These are phyloP conservation scores for Mycena metata DNA, from an alignment of 768 basidiomycete species.

Conservation along the genomic window DNA sequence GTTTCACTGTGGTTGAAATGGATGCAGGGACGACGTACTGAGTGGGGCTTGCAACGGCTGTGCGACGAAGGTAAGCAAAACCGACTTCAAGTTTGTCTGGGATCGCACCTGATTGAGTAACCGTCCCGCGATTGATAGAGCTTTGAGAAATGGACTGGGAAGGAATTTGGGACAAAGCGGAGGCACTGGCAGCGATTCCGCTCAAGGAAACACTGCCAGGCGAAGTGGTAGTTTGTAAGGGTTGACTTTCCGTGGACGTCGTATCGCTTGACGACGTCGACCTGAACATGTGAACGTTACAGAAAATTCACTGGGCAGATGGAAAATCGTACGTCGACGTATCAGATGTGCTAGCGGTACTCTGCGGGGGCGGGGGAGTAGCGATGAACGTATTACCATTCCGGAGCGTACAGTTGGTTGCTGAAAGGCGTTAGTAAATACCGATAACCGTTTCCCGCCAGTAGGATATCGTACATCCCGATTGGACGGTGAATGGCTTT, in stretches of 20 bases:
- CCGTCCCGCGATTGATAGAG: no score
- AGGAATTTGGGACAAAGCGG: neutral
- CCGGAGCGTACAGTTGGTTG: constrained; percentile 10
- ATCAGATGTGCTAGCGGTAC: neutral
- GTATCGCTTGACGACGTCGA: no score
- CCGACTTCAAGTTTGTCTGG: neutral
- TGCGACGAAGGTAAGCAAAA: no score
- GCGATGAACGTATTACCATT: neutral
- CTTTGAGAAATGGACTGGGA: neutral
- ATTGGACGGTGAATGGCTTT: constrained; percentile 6
- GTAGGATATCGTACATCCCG: constrained; percentile 6
- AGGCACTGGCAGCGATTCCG: neutral
- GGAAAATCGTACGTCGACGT: no score
- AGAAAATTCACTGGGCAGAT: no score
- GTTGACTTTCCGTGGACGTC: no score
- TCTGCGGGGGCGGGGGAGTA: neutral
- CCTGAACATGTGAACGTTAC: no score
- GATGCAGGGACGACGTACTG: neutral
- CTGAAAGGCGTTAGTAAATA: constrained; percentile 1
- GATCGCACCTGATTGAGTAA: neutral
- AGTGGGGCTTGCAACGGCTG: no score
- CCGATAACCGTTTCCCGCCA: no score
- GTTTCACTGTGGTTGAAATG: neutral
- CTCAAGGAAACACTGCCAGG: neutral
- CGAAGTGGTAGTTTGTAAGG: no score